These are phyloP conservation scores for Mycena metata DNA, from an alignment of 768 basidiomycete genomes.

Conservation along the genomic window DNA sequence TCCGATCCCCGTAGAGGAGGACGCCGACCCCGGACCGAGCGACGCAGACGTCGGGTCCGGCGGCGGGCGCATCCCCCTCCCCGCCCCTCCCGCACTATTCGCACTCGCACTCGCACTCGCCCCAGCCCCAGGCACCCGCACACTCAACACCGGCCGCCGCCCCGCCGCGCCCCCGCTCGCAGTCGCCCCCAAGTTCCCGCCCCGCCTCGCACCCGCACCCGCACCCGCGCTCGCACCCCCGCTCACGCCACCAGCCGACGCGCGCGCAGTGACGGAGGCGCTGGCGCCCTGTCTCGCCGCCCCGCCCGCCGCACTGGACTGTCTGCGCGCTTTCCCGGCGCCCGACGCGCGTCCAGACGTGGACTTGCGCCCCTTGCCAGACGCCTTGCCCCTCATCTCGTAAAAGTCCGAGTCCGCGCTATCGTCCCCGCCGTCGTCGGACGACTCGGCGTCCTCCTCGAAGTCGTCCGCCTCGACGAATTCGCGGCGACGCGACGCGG, in stretches of 20 bases:
- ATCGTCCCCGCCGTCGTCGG: slow-evolving; percentile 37
- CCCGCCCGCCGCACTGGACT: not conserved
- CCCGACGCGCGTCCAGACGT: no score
- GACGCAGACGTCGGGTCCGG: not conserved
- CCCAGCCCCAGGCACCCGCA: slow-evolving; percentile 17
- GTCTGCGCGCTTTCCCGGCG: not conserved
- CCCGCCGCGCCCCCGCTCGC: slow-evolving; percentile 17
- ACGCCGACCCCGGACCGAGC: not conserved
- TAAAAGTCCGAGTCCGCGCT: slow-evolving; percentile 32
- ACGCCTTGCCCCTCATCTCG: slow-evolving; percentile 25
- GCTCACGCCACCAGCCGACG: no score
- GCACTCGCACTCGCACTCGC: slow-evolving; percentile 23
- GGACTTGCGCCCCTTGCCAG: no score
- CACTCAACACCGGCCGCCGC: slow-evolving; percentile 30
- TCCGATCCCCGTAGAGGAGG: no score
- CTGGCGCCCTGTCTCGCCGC: not conserved
- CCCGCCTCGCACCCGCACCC: not conserved
- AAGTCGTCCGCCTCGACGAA: no score
- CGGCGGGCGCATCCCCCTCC: slow-evolving; percentile 29
- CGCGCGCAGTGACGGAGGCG: not conserved
- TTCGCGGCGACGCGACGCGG: no score
- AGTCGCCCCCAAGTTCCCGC: not conserved
- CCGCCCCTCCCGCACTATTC: slow-evolving; percentile 11
- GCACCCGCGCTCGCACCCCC: no score
- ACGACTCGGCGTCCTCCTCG: slow-evolving; percentile 16